These are phyloP conservation scores for Aphanocladium album DNA, from an alignment of 2,329 filamentous ascomycete species.

Conservation along the genomic window DNA sequence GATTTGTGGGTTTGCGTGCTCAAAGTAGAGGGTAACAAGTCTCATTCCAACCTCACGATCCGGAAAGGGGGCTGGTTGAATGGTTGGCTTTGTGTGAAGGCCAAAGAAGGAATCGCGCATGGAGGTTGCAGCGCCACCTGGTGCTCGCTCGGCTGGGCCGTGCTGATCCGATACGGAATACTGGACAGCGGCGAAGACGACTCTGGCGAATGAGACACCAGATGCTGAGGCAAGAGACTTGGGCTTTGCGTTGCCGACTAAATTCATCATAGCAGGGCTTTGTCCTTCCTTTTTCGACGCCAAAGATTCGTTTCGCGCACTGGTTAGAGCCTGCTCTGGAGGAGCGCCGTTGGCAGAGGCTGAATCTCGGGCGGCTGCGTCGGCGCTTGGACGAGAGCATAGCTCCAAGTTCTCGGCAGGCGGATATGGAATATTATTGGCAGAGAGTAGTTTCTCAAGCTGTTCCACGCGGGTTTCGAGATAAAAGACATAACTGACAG, in stretches of 20 bases:
- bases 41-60: constrained; percentile 66
- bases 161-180: constrained; percentile 59
- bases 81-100: constrained; percentile 84
- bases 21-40: constrained; percentile 82
- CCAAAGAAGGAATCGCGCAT: constrained; percentile 97
- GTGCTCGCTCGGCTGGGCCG: constrained; percentile 30
- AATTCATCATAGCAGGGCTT: constrained; percentile 58
- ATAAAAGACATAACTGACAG: constrained; percentile 80
- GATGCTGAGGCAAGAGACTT: constrained; percentile 80
- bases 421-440: constrained; percentile 67
- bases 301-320: constrained; percentile 24
- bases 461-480: constrained; percentile 82
- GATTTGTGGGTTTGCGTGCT: constrained; percentile 94
- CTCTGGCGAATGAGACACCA: constrained; percentile 88
- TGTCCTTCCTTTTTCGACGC: constrained; percentile 29
- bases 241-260: constrained; percentile 72
- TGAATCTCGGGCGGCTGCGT: constrained; percentile 17
- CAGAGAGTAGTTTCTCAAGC: constrained; percentile 69
- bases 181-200: constrained; percentile 91
- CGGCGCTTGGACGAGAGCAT: constrained; percentile 45
- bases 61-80: constrained; percentile 80
- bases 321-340: constrained; percentile 18
- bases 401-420: constrained; percentile 65
- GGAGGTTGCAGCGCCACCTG: constrained; percentile 55
- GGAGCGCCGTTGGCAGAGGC: constrained; percentile 28